Percentiles rank a stretch among this genome's conserved stretches.
Evolutionary conservation across 1,139 yeast species (phyloP).

Genomic region (Lodderomyces theae): DNA sequence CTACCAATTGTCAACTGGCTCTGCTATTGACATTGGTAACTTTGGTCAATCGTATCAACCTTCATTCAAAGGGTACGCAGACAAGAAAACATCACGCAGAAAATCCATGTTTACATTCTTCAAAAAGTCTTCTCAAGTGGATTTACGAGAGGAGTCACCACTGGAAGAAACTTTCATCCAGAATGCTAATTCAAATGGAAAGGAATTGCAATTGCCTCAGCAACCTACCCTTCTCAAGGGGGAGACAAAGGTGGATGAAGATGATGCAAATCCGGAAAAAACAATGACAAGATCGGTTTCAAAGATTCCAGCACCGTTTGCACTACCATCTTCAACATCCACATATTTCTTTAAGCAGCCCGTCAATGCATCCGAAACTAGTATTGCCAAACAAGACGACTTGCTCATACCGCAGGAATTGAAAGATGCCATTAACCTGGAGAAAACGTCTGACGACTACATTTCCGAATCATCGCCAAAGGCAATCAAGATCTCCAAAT

Average conservation of each 20-base stretch:
- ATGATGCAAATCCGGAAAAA: slow-evolving; percentile 6
- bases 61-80: slow-evolving; percentile 21
- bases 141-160: neutral
- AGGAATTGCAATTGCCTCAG: neutral
- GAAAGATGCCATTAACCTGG: slow-evolving; percentile 40
- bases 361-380: slow-evolving; percentile 15
- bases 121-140: slow-evolving; percentile 18
- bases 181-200: slow-evolving; percentile 1
- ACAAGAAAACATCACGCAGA: slow-evolving; percentile 15
- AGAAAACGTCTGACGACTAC: slow-evolving; percentile 39
- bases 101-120: slow-evolving; percentile 20
- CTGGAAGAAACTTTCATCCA: neutral
- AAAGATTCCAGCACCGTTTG: slow-evolving; percentile 39
- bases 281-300: slow-evolving; percentile 15
- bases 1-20: slow-evolving; percentile 35
- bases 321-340: slow-evolving; percentile 46
- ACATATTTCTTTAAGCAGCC: slow-evolving; percentile 40
- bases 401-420: slow-evolving; percentile 34
- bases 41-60: slow-evolving; percentile 45
- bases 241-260: neutral
- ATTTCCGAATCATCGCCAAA: slow-evolving; percentile 36
- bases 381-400: slow-evolving; percentile 16
- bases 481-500: slow-evolving; percentile 40
- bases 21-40: slow-evolving; percentile 40
- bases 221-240: no score